Conservation (phyloP, 2,329 filamentous ascomycete species). For the Penicillium psychrosexuale region DNA sequence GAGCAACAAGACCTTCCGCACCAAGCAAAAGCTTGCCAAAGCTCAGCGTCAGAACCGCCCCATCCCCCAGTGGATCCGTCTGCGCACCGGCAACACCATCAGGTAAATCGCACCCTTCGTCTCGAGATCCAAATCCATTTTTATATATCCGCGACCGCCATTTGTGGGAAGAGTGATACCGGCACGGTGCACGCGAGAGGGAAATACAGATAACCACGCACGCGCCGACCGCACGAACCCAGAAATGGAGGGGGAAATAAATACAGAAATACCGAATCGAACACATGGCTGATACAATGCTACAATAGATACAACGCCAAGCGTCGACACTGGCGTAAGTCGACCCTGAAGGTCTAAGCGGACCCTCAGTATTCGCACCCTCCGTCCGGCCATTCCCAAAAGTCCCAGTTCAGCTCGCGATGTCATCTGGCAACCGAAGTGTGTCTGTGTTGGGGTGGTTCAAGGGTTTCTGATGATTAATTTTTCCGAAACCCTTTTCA, state of each 20-base stretch:
- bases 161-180: background rate
- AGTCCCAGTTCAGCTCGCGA: constrained; percentile 25
- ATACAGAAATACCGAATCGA: background rate
- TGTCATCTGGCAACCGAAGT: constrained; percentile 19
- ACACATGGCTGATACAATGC: constrained; percentile 2
- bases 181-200: background rate
- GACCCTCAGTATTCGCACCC: constrained; percentile 35
- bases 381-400: constrained; percentile 39
- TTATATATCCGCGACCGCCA: background rate
- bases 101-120: constrained; percentile 64
- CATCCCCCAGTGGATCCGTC: constrained; percentile 99
- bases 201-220: background rate
- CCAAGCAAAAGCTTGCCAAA: constrained; percentile 99
- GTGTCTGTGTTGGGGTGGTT: constrained; percentile 19
- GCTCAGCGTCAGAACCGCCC: constrained; percentile 99
- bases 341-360: constrained; percentile 93
- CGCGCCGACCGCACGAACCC: constrained; percentile 1
- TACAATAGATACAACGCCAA: constrained; percentile 93
- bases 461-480: constrained; percentile 23
- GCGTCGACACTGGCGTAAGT: constrained; percentile 99
- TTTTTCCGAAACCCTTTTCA: constrained; percentile 18
- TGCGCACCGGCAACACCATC: constrained; percentile 98
- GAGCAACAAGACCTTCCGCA: constrained; percentile 99
- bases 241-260: background rate
- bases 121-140: constrained; percentile 4